These are phyloP conservation scores for Parietaria judaica DNA, from an alignment of 306 rosid genomes.

Conservation along the genomic window DNA sequence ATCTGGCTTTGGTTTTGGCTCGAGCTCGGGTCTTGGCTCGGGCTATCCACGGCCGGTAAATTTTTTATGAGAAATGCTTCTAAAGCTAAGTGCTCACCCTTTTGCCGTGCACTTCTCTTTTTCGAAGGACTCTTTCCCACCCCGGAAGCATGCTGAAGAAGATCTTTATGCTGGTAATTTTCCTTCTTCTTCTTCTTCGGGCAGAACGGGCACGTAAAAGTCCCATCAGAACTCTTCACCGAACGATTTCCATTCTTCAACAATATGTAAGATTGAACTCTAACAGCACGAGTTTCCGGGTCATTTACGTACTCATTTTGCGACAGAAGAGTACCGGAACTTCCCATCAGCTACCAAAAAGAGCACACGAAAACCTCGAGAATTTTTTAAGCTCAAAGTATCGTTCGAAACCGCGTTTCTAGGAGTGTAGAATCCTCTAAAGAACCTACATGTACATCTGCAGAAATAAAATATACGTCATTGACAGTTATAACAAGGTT, in stretches of 20 bases:
- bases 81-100: slow-evolving; percentile 80
- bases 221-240: slow-evolving; percentile 46
- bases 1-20: no score
- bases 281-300: slow-evolving; percentile 48
- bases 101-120: slow-evolving; percentile 62
- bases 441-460: no score
- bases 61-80: slow-evolving; percentile 56
- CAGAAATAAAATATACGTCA: no score
- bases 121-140: slow-evolving; percentile 77
- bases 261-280: slow-evolving; percentile 45
- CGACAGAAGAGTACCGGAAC: not conserved
- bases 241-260: slow-evolving; percentile 49
- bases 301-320: slow-evolving; percentile 29
- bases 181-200: slow-evolving; percentile 50
- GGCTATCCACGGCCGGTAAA: slow-evolving; percentile 15
- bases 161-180: slow-evolving; percentile 45
- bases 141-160: slow-evolving; percentile 85
- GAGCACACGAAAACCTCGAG: not conserved
- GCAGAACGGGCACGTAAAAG: slow-evolving; percentile 76
- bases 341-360: not conserved
- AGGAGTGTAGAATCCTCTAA: no score
- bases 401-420: no score
- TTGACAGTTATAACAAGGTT: no score
- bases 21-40: not conserved
- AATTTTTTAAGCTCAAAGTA: no score